Conservation (phyloP, 176 grass and related monocot genomes). For the Themeda triandra region DNA sequence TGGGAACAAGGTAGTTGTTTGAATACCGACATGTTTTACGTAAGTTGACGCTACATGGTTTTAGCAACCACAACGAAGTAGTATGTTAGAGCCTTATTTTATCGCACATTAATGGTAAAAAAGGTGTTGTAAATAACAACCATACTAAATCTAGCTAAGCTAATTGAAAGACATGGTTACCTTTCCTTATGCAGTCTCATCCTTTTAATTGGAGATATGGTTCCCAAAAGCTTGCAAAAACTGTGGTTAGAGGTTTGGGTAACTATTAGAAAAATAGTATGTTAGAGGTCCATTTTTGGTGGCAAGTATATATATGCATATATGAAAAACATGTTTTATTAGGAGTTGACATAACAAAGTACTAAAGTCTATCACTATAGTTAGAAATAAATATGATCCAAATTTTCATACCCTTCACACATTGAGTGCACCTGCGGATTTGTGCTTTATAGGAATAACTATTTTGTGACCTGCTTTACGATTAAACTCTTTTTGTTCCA, state of each 20-base stretch:
- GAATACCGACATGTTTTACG: background rate
- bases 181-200: background rate
- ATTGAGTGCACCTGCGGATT: background rate
- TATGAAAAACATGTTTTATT: background rate
- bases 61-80: background rate
- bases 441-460: background rate
- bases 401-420: background rate
- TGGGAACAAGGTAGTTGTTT: background rate
- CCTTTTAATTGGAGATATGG: background rate
- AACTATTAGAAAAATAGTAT: background rate
- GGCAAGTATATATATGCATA: no score
- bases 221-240: no score
- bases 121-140: background rate
- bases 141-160: background rate
- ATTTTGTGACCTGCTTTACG: background rate
- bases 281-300: background rate
- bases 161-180: background rate
- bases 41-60: background rate
- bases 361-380: background rate
- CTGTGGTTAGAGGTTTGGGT: background rate
- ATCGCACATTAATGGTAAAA: background rate
- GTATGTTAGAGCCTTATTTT: background rate
- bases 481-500: background rate
- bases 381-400: background rate
- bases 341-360: background rate